Percentiles rank a stretch among this genome's conserved stretches.
Conservation (phyloP, 768 basidiomycete genomes). For the Russula griseocarnosa region DNA sequence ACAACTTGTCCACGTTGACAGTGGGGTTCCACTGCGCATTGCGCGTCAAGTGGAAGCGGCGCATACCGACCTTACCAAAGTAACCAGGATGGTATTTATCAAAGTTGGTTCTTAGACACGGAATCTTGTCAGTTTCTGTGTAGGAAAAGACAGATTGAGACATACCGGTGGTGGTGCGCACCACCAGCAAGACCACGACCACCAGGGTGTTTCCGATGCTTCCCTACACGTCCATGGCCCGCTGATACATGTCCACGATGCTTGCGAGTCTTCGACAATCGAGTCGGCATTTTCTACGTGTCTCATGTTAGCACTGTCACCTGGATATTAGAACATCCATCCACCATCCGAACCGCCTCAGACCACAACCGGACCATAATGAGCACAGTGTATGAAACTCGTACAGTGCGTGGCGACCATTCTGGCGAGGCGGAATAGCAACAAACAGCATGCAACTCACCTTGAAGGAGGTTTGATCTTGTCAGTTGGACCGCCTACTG, state of each 20-base stretch:
- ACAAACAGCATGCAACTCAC: slow-evolving; percentile 47
- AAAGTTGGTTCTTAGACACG: slow-evolving; percentile 73
- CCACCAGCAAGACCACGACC: slow-evolving; percentile 99
- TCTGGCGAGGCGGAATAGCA: slow-evolving; percentile 21
- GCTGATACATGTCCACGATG: slow-evolving; percentile 99
- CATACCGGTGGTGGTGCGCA: slow-evolving; percentile 96
- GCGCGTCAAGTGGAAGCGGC: slow-evolving; percentile 92
- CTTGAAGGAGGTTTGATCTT: slow-evolving; percentile 52
- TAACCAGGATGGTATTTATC: slow-evolving; percentile 99
- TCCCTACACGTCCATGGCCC: slow-evolving; percentile 99
- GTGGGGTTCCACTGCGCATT: slow-evolving; percentile 90
- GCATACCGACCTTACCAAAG: slow-evolving; percentile 99
- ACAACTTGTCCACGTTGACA: slow-evolving; percentile 98
- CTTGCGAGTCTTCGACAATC: slow-evolving; percentile 95
- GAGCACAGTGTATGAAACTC: not conserved
- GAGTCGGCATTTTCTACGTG: slow-evolving; percentile 82
- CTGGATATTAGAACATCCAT: slow-evolving; percentile 41
- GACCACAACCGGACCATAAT: slow-evolving; percentile 6
- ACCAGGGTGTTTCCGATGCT: slow-evolving; percentile 99
- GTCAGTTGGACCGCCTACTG: slow-evolving; percentile 6
- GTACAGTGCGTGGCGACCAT: slow-evolving; percentile 28
- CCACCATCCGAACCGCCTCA: slow-evolving; percentile 38
- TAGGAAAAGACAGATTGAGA: slow-evolving; percentile 23
- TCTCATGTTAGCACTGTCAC: slow-evolving; percentile 32
- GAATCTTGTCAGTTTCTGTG: not conserved